A percentile compares a stretch with the other conserved stretches of the same genome.
Conservation (phyloP, 2,329 filamentous ascomycete genomes). For the Pezicula radicicola region DNA sequence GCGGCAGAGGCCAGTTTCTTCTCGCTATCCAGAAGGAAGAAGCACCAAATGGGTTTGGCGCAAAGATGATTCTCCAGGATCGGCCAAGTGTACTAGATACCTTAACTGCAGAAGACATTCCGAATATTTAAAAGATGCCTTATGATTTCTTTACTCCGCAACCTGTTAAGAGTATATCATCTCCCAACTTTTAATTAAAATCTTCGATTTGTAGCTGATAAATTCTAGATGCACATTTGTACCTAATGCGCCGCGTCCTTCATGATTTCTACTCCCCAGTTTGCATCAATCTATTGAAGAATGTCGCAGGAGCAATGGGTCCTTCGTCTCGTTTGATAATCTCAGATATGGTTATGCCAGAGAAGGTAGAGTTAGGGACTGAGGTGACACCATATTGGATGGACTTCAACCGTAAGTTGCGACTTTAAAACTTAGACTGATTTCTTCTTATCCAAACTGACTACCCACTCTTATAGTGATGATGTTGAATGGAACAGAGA, state of each 20-base stretch:
- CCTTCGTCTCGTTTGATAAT: conserved; percentile 22
- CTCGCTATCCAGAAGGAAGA: conserved; percentile 10
- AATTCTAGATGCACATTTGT: conserved; percentile 20
- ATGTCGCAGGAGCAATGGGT: conserved; percentile 23
- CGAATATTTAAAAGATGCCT: conserved; percentile 22
- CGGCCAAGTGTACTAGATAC: conserved; percentile 20
- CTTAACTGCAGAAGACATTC: conserved; percentile 17
- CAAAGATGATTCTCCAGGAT: conserved; percentile 26
- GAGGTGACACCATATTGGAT: conserved; percentile 26
- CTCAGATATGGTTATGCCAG: conserved; percentile 23
- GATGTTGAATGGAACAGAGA: conserved; percentile 25
- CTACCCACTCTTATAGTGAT: conserved; percentile 8
- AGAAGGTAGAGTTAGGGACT: conserved; percentile 15
- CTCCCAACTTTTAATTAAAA: too few relatives aligned
- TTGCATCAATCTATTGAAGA: conserved; percentile 22
- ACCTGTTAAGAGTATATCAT: conserved; percentile 20
- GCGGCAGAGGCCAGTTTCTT: conserved; percentile 12
- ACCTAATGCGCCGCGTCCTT: conserved; percentile 22
- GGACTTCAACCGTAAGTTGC: conserved; percentile 14
- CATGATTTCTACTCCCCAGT: conserved; percentile 23
- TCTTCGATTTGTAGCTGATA: not conserved
- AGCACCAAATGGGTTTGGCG: conserved; percentile 8
- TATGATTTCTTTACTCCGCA: conserved; percentile 27
- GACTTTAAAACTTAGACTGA: not conserved
- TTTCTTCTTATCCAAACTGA: not conserved